Evolutionary conservation across 768 basidiomycete species (phyloP).

Genomic region (Melanogaster broomeanus): DNA sequence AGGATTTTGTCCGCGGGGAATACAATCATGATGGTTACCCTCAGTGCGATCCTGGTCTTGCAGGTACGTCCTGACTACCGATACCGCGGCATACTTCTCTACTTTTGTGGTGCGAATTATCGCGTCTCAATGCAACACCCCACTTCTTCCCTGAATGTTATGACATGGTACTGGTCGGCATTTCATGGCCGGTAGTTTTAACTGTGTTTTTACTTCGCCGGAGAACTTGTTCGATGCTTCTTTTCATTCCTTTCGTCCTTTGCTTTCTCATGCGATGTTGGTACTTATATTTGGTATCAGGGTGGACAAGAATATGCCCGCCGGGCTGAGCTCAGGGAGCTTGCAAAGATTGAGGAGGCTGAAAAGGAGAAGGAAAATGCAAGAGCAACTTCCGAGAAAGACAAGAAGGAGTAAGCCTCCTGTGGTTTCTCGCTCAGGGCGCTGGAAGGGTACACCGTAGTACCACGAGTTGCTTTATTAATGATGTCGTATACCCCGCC

Average conservation of each 20-base stretch:
- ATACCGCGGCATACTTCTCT: background rate
- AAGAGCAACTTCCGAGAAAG: conserved; percentile 22
- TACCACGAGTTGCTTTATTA: conserved; percentile 1
- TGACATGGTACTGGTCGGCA: conserved; percentile 4
- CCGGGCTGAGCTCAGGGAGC: conserved; percentile 53
- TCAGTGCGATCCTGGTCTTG: conserved; percentile 64
- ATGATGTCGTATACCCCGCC: too few species aligned
- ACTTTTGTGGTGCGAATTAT: conserved; percentile 6
- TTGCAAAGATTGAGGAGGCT: conserved; percentile 41
- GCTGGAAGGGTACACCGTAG: conserved; percentile 1
- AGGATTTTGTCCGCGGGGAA: conserved; percentile 85
- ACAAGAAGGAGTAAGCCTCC: conserved; percentile 29
- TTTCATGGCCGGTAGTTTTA: conserved; percentile 14
- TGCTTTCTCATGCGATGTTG: conserved; percentile 8
- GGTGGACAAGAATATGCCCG: conserved; percentile 85
- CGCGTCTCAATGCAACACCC: background rate
- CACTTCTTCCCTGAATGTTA: conserved; percentile 9
- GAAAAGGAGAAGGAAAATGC: conserved; percentile 24
- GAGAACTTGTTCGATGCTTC: background rate
- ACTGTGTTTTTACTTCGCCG: background rate
- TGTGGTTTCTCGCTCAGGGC: conserved; percentile 3
- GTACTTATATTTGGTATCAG: conserved; percentile 39
- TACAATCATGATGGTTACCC: conserved; percentile 71
- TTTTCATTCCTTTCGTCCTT: conserved; percentile 11
- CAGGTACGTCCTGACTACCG: conserved; percentile 54